These are phyloP conservation scores for Pichia californica DNA, from an alignment of 805 yeast genomes.

Conservation along the genomic window DNA sequence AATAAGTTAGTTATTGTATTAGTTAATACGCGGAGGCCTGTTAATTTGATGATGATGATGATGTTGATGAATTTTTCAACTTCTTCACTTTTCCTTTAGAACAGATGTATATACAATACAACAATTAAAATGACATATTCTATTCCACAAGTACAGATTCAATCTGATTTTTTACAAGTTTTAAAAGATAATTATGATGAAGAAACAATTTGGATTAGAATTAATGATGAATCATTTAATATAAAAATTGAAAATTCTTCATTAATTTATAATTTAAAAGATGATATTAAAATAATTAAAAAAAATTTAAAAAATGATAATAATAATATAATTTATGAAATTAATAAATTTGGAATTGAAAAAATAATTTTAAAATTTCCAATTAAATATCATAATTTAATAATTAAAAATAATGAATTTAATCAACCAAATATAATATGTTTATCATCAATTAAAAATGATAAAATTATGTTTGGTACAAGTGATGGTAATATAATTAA, in stretches of 20 bases:
- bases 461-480: constrained; percentile 5
- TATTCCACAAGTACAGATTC: constrained; percentile 2
- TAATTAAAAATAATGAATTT: constrained; percentile 15
- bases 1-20: no score
- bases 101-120: no score
- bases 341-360: no score
- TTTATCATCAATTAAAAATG: not conserved
- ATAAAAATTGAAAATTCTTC: not conserved
- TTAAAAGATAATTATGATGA: not conserved
- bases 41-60: no score
- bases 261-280: not conserved
- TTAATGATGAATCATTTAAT: not conserved
- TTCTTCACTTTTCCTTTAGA: no score
- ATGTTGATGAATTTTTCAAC: no score
- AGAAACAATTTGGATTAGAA: constrained; percentile 5
- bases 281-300: no score
- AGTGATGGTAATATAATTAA: constrained; percentile 4
- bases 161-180: constrained; percentile 5
- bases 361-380: no score
- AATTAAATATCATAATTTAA: constrained; percentile 17
- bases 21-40: no score
- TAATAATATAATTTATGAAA: no score
- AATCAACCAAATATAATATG: constrained; percentile 1
- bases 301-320: no score
- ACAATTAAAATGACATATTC: no score